Evolutionary conservation across 2,329 filamentous ascomycete genomes (phyloP).

Genomic region (Talaromyces sp.): DNA sequence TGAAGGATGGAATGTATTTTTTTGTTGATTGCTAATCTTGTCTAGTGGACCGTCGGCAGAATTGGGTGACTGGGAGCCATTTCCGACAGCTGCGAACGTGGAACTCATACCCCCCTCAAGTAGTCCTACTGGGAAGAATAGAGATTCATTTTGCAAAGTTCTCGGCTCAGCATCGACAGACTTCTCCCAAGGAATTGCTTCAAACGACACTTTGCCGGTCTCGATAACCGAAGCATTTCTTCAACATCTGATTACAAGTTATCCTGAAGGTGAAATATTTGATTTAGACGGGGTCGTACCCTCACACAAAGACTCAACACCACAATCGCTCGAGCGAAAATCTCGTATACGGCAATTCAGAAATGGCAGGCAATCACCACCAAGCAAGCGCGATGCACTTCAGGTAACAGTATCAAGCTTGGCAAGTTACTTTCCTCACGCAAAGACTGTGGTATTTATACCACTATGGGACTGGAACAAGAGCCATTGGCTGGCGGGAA

Average conservation of each 20-base stretch:
- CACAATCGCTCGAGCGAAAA: background rate
- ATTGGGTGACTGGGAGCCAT: constrained; percentile 18
- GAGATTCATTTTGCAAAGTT: background rate
- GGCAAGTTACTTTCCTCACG: constrained; percentile 23
- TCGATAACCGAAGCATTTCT: background rate
- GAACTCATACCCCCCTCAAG: background rate
- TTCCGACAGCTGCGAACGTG: background rate
- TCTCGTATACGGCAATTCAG: background rate
- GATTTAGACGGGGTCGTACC: background rate
- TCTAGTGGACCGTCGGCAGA: background rate
- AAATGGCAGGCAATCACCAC: background rate
- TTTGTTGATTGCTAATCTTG: constrained; percentile 17
- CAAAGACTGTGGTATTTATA: constrained; percentile 30
- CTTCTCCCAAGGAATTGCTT: background rate
- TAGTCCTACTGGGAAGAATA: background rate
- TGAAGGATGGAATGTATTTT: background rate
- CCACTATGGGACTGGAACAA: constrained; percentile 36
- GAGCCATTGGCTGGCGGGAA: constrained; percentile 33
- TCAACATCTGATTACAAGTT: background rate
- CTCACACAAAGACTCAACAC: background rate
- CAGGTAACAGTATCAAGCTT: constrained; percentile 20
- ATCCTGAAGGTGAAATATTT: background rate
- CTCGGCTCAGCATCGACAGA: background rate
- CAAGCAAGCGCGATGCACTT: constrained; percentile 4
- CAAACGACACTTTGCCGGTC: background rate